Evolutionary conservation across 257 asterid species (phyloP).

Genomic region (Solanum lignicaule): DNA sequence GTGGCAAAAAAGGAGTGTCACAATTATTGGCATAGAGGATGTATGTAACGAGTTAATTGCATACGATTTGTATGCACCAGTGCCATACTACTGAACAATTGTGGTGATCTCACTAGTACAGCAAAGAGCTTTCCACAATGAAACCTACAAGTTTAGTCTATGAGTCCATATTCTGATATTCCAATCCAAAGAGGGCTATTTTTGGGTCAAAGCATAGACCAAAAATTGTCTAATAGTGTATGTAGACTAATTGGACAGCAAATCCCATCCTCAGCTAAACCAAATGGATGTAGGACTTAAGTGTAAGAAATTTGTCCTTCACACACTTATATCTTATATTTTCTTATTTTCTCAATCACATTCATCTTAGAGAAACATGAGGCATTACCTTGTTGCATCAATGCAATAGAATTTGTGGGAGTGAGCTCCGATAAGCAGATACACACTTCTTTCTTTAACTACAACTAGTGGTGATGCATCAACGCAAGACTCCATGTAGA

Average conservation of each 20-base stretch:
- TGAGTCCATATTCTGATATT: background rate
- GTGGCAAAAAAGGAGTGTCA: background rate
- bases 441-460: constrained; percentile 38
- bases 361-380: background rate
- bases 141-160: background rate
- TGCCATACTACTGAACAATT: background rate
- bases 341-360: background rate
- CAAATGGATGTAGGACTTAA: background rate
- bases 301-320: background rate
- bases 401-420: constrained; percentile 66
- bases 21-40: background rate
- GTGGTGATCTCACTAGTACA: background rate
- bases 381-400: constrained; percentile 54
- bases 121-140: background rate
- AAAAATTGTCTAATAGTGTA: background rate
- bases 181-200: background rate
- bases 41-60: background rate
- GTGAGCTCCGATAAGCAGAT: constrained; percentile 81
- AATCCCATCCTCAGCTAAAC: background rate
- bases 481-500: constrained; percentile 71
- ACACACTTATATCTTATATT: background rate
- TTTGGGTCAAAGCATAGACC: background rate
- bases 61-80: background rate
- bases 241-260: background rate
- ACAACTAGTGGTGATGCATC: constrained; percentile 94